Evolutionary conservation across 495 filamentous ascomycete genomes (phyloP), one percentile per base, ranked within the genome.

Genomic region (Aspergillus saccharolyticus): DNA sequence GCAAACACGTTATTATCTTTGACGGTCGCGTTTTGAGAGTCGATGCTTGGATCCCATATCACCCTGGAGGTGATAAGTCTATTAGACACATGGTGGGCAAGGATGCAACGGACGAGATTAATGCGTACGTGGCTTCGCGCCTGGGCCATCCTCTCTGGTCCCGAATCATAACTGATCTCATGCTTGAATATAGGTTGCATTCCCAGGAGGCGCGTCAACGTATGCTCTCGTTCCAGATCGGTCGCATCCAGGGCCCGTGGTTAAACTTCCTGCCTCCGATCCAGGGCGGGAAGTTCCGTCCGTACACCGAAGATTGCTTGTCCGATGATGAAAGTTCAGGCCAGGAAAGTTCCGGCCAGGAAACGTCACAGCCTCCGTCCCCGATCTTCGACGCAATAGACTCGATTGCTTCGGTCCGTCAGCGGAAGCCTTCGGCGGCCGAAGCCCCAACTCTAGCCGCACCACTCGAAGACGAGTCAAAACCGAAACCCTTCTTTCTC

Each of bases 61-160:
- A 98, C 65, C 94, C 94, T 16, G 94, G 94, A 54, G 94, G 94
- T 47, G 88, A 92, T 63, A 96, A 90, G 72, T 81, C 95, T 20
- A 96, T 98, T 59, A 77, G 83, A 71, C 94, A 98, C 69, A 93
- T 97, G 91, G 86, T 98, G 51, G 94, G 94, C 52, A 83, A 90
- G 73, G 94, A 98, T 85, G 95, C 90, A 42, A 97, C 94, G 17
- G 91, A 97, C 71, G 94, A 97, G 73, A 86, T 97, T 64, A 91
- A 88, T 71, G 87, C 83, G 90, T 96, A 81, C 55, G 90, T 85
- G 33, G 55, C 43, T 28, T 46, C 28, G 10, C 15, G 22, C 47
- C 18, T 28, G 33, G 44, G 33, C 33, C 33, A 24, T 51, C n/a
- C n/a, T n/a, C n/a, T n/a, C 19, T 42, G 8, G 3, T 42, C 18